Base-by-base conservation (phyloP, 2,329 filamentous ascomycete species). In the Cordyceps cicadae region DNA sequence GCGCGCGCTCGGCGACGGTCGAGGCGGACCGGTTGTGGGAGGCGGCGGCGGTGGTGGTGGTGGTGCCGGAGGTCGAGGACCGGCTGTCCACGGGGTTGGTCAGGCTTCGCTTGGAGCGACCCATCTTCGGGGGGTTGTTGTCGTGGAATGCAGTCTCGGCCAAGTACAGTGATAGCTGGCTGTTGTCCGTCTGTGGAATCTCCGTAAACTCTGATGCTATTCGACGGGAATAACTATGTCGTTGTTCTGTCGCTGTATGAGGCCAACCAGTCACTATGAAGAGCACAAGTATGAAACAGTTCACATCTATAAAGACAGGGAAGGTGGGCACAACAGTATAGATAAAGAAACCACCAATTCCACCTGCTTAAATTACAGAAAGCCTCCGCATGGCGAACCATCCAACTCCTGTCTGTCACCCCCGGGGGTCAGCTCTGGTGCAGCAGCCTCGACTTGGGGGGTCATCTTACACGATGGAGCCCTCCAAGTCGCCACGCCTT, bases 401-500 rank as follows among this genome's bases (percentile, higher is more conserved):
- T 15, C 39, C 54, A 37, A 39, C 12, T 48, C 19, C 14, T 46
- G 24, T 55, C 54, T 46, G 24, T 55, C 54, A 29, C n/a, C 15
- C 12, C 15, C n/a, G n/a, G 46, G 32, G 55, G 55, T 29, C 46
- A 58, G 45, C 45, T 51, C 19, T 41, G 29, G 7, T 46, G 49
- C 50, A 60, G 49, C 50, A 60, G 50, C 57, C 57, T 8, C 49
- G 34, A 9, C 26, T 26, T n/a, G 2, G 17, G 50, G 2, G 17
- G 50, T 60, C 58, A 60, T 60, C 58, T 54, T 60, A 60, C 58
- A 54, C 32, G 41, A 54, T 48, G 58, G 50, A 54, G 50, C 58
- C 58, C n/a, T 43, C 19, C n/a, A 1, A n/a, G 21, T 49, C 21
- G 39, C 24, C 48, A 53, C 19, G 26, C 56, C 21, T 8, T 51